Conservation (phyloP, 1,284 basidiomycete species). For the Ganoderma resinaceum region DNA sequence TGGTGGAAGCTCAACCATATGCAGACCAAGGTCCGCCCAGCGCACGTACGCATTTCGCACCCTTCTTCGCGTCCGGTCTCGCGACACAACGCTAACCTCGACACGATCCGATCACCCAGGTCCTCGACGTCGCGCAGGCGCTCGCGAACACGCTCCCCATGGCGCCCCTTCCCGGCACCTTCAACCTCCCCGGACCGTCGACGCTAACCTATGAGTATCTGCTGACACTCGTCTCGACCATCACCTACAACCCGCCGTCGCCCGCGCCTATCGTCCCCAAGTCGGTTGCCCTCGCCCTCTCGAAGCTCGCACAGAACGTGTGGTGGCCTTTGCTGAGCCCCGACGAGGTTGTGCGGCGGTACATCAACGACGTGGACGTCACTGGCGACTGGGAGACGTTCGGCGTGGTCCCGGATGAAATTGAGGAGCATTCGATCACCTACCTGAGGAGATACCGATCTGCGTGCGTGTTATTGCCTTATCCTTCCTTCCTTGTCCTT, state of each 20-base stretch:
- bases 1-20: slow-evolving; percentile 95
- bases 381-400: slow-evolving; percentile 71
- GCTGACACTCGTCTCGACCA: slow-evolving; percentile 80
- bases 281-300: slow-evolving; percentile 68
- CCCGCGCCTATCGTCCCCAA: slow-evolving; percentile 83
- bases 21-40: slow-evolving; percentile 88
- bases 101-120: slow-evolving; percentile 50
- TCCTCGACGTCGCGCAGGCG: slow-evolving; percentile 93
- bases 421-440: slow-evolving; percentile 91
- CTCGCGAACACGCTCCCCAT: slow-evolving; percentile 81
- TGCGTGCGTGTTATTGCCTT: slow-evolving; percentile 57
- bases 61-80: slow-evolving; percentile 6
- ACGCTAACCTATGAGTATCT: slow-evolving; percentile 89
- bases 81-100: slow-evolving; percentile 5
- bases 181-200: slow-evolving; percentile 90
- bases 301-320: slow-evolving; percentile 72
- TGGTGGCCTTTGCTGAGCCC: slow-evolving; percentile 97
- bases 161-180: slow-evolving; percentile 69
- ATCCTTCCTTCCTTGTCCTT: not conserved
- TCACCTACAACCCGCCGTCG: slow-evolving; percentile 80
- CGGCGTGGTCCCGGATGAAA: slow-evolving; percentile 78
- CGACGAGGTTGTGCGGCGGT: slow-evolving; percentile 91
- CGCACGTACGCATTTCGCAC: slow-evolving; percentile 72
- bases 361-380: slow-evolving; percentile 81
- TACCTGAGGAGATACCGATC: slow-evolving; percentile 92